Evolutionary conservation across 129 eudicot species (phyloP).

Genomic region (Lactuca saligna): DNA sequence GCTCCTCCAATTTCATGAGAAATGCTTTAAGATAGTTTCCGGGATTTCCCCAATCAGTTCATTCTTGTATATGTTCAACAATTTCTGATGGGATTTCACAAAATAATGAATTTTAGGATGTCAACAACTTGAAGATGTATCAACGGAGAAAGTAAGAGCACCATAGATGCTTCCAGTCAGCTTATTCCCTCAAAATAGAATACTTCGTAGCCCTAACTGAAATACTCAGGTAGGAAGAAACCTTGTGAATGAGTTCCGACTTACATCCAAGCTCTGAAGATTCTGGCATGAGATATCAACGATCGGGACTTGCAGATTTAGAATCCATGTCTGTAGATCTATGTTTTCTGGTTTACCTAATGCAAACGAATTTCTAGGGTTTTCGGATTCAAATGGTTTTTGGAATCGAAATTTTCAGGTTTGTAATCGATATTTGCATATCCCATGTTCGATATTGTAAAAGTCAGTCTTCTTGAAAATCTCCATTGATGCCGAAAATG

Average conservation of each 20-base stretch:
- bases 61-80: constrained; percentile 59
- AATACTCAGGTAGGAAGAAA: constrained; percentile 74
- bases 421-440: too few species aligned
- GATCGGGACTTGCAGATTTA: too few species aligned
- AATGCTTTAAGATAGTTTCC: constrained; percentile 56
- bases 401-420: too few species aligned
- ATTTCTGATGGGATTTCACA: constrained; percentile 62
- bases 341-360: too few species aligned
- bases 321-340: too few species aligned
- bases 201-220: constrained; percentile 52
- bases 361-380: too few species aligned
- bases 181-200: constrained; percentile 58
- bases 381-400: too few species aligned
- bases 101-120: constrained; percentile 55
- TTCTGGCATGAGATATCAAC: constrained; percentile 28
- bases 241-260: constrained; percentile 64
- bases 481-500: too few species aligned
- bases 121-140: constrained; percentile 53
- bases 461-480: too few species aligned
- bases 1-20: constrained; percentile 69
- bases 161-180: constrained; percentile 50
- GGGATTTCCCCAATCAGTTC: constrained; percentile 52
- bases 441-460: too few species aligned
- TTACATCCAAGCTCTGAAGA: constrained; percentile 59
- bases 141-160: constrained; percentile 47